These are phyloP conservation scores for Calonectria crousiana DNA, from an alignment of 2,329 filamentous ascomycete species.

Conservation along the genomic window DNA sequence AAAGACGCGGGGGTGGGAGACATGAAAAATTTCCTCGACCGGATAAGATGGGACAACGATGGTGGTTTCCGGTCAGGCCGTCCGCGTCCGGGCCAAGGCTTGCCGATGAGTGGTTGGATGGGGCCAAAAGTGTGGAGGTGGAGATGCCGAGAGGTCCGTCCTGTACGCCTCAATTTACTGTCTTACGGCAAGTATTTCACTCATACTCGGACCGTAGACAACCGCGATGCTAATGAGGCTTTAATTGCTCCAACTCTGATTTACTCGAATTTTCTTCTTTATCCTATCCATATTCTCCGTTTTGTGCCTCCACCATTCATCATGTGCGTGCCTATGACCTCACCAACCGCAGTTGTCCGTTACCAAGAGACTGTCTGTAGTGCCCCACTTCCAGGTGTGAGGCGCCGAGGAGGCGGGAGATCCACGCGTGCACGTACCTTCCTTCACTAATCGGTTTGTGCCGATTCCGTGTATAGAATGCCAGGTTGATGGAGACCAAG, in stretches of 20 bases:
- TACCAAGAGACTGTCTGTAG: background rate
- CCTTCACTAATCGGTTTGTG: background rate
- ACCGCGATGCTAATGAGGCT: background rate
- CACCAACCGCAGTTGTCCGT: background rate
- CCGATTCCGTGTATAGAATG: background rate
- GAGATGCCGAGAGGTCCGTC: constrained; percentile 44
- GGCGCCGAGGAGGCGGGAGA: background rate
- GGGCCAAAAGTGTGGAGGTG: constrained; percentile 42
- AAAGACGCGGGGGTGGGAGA: constrained; percentile 15
- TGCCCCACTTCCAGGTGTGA: background rate
- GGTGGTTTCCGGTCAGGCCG: constrained; percentile 41
- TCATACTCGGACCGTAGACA: constrained; percentile 31
- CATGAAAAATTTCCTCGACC: constrained; percentile 22
- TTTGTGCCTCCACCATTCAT: no score
- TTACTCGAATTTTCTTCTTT: background rate
- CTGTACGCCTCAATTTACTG: constrained; percentile 34
- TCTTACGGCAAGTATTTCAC: constrained; percentile 36
- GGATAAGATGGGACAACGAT: constrained; percentile 21
- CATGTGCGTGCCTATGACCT: background rate
- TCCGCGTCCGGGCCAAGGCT: constrained; percentile 39
- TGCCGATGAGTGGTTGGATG: constrained; percentile 39
- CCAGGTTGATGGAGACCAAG: no score
- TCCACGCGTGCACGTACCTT: background rate
- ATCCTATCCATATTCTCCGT: background rate
- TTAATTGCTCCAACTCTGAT: background rate